Percentiles rank a stretch among this genome's conserved stretches.
Evolutionary conservation across 169 alveolate genomes (phyloP).

Genomic region (Cryptosporidium xiaoi): DNA sequence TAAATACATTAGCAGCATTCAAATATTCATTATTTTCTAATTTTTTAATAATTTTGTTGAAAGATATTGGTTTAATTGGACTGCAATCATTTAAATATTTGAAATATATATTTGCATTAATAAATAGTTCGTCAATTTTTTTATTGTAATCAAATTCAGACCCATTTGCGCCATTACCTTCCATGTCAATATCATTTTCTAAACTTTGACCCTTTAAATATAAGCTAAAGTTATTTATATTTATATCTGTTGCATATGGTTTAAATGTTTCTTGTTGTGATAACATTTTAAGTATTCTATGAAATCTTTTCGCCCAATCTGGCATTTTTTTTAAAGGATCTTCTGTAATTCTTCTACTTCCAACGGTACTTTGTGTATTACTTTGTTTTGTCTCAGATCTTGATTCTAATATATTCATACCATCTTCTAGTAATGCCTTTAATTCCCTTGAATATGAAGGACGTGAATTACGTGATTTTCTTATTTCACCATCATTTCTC

Average conservation of each 20-base stretch:
- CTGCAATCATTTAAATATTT: conserved; percentile 22
- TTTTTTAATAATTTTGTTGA: conserved; percentile 25
- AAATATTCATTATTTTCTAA: conserved; percentile 56
- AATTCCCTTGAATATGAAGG: conserved; percentile 72
- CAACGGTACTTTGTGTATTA: conserved; percentile 12
- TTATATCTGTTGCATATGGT: conserved; percentile 47
- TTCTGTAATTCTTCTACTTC: conserved; percentile 17
- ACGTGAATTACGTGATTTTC: conserved; percentile 53
- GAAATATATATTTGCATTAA: conserved; percentile 12
- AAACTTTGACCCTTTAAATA: conserved; percentile 22
- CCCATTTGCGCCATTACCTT: not conserved
- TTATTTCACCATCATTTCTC: conserved; percentile 18
- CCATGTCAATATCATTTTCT: not conserved
- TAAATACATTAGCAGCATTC: conserved; percentile 54
- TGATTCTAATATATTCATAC: conserved; percentile 36
- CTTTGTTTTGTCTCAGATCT: conserved; percentile 23
- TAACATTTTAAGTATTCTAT: conserved; percentile 50
- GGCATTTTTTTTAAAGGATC: conserved; percentile 39
- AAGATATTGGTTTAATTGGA: conserved; percentile 49
- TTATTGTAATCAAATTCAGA: conserved; percentile 1
- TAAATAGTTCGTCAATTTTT: conserved; percentile 36
- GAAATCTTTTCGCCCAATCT: conserved; percentile 73
- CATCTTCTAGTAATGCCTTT: conserved; percentile 66
- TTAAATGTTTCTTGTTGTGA: conserved; percentile 48
- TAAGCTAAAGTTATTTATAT: conserved; percentile 7